Conservation (phyloP, 306 rosid species). For the Fragaria iinumae region DNA sequence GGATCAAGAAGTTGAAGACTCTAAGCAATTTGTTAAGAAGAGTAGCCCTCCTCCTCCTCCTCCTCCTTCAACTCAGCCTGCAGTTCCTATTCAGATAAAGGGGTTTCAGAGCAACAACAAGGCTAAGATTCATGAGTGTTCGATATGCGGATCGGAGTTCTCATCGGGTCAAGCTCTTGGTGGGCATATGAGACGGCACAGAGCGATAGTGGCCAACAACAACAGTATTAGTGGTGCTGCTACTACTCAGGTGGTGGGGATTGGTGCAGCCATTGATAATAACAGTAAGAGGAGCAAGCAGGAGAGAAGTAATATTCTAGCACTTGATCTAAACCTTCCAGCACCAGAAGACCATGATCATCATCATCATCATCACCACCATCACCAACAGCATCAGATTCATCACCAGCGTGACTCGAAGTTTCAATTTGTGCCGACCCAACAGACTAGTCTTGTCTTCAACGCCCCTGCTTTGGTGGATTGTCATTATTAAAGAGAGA, state of each 20-base stretch:
- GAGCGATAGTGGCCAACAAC: constrained; percentile 33
- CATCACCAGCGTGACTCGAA: constrained; percentile 44
- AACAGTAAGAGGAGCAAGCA: constrained; percentile 20
- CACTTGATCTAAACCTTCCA: constrained; percentile 87
- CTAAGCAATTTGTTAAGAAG: constrained; percentile 19
- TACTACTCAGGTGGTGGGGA: background rate
- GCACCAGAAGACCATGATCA: constrained; percentile 83
- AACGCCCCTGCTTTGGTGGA: constrained; percentile 72
- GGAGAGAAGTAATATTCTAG: constrained; percentile 37
- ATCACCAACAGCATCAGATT: constrained; percentile 23
- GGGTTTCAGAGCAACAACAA: constrained; percentile 20
- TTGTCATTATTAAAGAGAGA: constrained; percentile 61
- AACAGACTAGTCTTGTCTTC: constrained; percentile 46
- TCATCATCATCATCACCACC: constrained; percentile 5
- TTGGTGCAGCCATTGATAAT: background rate
- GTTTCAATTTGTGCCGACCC: constrained; percentile 50
- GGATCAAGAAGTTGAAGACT: background rate
- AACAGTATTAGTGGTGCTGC: background rate
- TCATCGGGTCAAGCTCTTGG: constrained; percentile 90
- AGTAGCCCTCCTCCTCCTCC: background rate
- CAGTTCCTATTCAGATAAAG: constrained; percentile 28
- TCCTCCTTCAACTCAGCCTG: background rate
- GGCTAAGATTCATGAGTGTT: constrained; percentile 79
- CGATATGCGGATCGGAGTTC: constrained; percentile 85
- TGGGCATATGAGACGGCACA: constrained; percentile 93